Percentiles rank a stretch among this genome's conserved stretches.
Conservation (phyloP, 176 grass and related monocot species). For the sorghum (Sorghum bicolor) region DNA sequence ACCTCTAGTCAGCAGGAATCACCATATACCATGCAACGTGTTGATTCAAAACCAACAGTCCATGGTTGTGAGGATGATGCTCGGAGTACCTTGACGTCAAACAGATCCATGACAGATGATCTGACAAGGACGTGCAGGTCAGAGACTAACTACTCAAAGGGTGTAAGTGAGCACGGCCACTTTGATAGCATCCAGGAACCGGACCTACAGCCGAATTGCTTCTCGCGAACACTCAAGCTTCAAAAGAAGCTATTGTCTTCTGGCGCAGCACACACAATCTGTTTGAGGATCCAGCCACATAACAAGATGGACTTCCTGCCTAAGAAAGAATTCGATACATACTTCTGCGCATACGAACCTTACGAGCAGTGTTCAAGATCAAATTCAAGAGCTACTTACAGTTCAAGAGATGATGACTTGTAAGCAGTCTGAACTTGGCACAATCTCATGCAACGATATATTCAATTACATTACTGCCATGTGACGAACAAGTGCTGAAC, state of each 20-base stretch:
- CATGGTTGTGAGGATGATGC: constrained; percentile 54
- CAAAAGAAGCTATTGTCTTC: constrained; percentile 76
- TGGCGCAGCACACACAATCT: constrained; percentile 61
- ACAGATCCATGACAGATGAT: constrained; percentile 59
- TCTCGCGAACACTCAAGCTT: constrained; percentile 71
- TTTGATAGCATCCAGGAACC: constrained; percentile 60
- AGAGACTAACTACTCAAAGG: constrained; percentile 55
- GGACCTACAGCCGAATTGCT: constrained; percentile 82
- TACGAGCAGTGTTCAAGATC: constrained; percentile 72
- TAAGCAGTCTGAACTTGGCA: constrained; percentile 50
- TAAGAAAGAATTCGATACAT: constrained; percentile 85
- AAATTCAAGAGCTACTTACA: constrained; percentile 72
- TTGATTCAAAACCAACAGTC: constrained; percentile 45
- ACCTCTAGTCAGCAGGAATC: constrained; percentile 56
- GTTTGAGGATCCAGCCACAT: constrained; percentile 79
- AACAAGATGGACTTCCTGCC: constrained; percentile 72
- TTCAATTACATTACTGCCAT: constrained; percentile 2
- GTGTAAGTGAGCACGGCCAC: constrained; percentile 55
- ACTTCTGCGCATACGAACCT: constrained; percentile 81
- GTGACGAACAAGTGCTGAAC: not conserved
- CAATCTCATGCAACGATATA: not conserved
- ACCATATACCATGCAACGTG: constrained; percentile 41
- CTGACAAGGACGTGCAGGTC: constrained; percentile 59
- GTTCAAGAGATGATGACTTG: constrained; percentile 92
- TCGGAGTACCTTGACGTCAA: constrained; percentile 57